Conservation (phyloP, 2,329 filamentous ascomycete genomes). For the Aspergillus felis region DNA sequence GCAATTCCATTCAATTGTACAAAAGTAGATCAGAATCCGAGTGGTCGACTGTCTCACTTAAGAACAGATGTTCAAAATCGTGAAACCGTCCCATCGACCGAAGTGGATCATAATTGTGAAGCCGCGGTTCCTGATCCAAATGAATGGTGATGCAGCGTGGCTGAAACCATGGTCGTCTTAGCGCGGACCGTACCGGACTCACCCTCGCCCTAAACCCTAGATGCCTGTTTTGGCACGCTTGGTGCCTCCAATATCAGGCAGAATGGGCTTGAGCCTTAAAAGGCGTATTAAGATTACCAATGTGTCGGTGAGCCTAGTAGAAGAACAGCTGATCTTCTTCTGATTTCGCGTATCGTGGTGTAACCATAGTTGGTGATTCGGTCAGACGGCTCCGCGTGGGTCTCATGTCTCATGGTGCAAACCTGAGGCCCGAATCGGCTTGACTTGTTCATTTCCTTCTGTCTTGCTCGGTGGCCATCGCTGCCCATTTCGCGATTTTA, state of each 20-base stretch:
- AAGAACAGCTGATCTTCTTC: not conserved
- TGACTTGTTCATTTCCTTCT: not conserved
- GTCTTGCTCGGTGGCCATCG: not conserved
- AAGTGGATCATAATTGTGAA: slow-evolving; percentile 4
- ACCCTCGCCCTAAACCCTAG: slow-evolving; percentile 26
- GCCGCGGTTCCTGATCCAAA: slow-evolving; percentile 14
- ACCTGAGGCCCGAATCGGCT: not conserved
- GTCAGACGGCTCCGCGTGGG: not conserved
- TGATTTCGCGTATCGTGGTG: not conserved
- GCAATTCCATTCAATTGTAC: not conserved
- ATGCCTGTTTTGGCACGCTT: not conserved
- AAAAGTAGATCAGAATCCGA: not conserved
- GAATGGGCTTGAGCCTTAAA: not conserved
- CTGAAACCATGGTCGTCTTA: slow-evolving; percentile 14
- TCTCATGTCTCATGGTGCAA: not conserved
- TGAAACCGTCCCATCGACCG: not conserved
- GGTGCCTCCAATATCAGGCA: not conserved
- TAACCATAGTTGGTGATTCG: not conserved
- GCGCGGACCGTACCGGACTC: slow-evolving; percentile 3
- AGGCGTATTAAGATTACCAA: not conserved
- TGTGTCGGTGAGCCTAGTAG: not conserved
- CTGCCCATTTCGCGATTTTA: not conserved
- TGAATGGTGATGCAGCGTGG: slow-evolving; percentile 14
- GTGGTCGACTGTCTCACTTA: not conserved
- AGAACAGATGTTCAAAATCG: slow-evolving; percentile 1